Evolutionary conservation across 2,329 filamentous ascomycete genomes (phyloP).

Genomic region (Elsinoe necatrix): DNA sequence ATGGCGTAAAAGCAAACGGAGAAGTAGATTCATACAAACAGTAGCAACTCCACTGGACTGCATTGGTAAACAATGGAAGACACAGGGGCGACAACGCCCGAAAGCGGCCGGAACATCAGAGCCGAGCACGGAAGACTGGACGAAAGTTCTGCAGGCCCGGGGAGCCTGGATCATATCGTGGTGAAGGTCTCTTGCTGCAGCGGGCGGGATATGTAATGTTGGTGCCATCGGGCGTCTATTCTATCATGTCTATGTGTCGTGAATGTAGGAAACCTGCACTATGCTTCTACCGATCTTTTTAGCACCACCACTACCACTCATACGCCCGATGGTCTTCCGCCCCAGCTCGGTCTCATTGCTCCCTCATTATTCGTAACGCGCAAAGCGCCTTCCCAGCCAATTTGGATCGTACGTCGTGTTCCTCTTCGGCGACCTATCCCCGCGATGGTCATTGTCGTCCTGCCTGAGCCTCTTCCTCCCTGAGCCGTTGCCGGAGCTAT

Average conservation of each 20-base stretch:
- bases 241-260: not conserved
- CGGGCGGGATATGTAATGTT: not conserved
- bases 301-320: not conserved
- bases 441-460: not conserved
- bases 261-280: not conserved
- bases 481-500: not conserved
- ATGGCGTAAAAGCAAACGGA: not conserved
- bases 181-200: too few species aligned
- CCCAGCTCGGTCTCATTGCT: too few species aligned
- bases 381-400: not conserved
- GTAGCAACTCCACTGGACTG: too few species aligned
- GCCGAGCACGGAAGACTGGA: too few species aligned
- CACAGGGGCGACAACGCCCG: too few species aligned
- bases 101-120: too few species aligned
- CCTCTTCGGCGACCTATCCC: not conserved
- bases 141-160: too few species aligned
- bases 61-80: too few species aligned
- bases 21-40: not conserved
- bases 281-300: not conserved
- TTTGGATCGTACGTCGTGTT: not conserved
- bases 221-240: constrained; percentile 1
- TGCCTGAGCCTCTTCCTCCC: not conserved
- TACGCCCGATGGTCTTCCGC: not conserved
- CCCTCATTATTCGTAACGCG: not conserved
- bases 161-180: too few species aligned